A percentile compares a stretch with the other conserved stretches of the same genome.
Conservation (phyloP, 2,329 filamentous ascomycete species). For the Penicillium sp. region DNA sequence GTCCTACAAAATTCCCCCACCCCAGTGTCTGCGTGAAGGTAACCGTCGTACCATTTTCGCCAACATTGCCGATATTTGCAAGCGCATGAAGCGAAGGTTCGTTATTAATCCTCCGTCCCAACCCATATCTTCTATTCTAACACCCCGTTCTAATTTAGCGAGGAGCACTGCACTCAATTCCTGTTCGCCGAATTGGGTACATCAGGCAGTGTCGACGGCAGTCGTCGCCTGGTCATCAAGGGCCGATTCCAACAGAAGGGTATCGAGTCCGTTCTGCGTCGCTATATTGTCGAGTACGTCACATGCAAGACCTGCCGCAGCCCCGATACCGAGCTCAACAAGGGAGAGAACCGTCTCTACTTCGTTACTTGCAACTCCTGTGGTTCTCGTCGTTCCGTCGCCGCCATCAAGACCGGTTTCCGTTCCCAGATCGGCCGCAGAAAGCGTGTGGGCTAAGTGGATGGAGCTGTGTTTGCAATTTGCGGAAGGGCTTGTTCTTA, state of each 20-base stretch:
- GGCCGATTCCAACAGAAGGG: conserved; percentile 99
- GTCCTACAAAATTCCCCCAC: conserved; percentile 98
- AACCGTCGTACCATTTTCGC: conserved; percentile 99
- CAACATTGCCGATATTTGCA: conserved; percentile 98
- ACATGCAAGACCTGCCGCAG: conserved; percentile 98
- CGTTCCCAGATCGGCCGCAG: conserved; percentile 98
- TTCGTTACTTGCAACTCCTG: conserved; percentile 97
- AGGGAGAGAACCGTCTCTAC: conserved; percentile 98
- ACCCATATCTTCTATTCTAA: neutral
- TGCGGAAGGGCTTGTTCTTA: conserved; percentile 20
- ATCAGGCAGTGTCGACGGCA: conserved; percentile 90
- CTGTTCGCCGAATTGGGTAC: conserved; percentile 98
- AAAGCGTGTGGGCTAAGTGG: conserved; percentile 78
- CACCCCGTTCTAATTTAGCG: conserved; percentile 51
- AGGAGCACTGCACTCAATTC: conserved; percentile 96
- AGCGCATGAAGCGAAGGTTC: conserved; percentile 86
- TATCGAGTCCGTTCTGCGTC: conserved; percentile 89
- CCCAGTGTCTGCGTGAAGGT: conserved; percentile 98
- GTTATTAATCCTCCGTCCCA: neutral
- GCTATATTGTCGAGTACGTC: conserved; percentile 77
- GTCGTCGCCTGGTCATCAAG: conserved; percentile 92
- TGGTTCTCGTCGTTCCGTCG: conserved; percentile 80
- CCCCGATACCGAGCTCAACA: conserved; percentile 92
- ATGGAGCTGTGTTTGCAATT: conserved; percentile 13
- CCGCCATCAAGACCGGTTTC: conserved; percentile 99